phyloP scores from a whole-genome alignment of 495 filamentous ascomycete genomes.

The Chaetomidium leptoderma region DNA sequence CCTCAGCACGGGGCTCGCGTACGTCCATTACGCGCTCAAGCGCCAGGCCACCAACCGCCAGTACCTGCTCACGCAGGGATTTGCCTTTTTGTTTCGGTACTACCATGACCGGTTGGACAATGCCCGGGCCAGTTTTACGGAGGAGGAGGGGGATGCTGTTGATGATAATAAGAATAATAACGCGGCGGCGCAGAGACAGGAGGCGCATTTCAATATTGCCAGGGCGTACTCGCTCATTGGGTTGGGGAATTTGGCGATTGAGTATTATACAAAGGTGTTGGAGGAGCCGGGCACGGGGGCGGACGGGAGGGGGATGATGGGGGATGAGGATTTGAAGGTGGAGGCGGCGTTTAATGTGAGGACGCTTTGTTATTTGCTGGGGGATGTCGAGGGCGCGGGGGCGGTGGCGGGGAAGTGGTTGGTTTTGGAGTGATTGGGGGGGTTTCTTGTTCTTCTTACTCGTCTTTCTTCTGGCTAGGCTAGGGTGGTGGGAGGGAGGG shows the following conservation, averaged over 20 bases:
- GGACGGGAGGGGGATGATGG: conserved; percentile 8
- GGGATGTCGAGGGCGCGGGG: conserved; percentile 32
- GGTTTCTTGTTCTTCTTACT: background rate
- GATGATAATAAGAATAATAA: background rate
- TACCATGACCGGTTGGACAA: conserved; percentile 50
- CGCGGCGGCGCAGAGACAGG: conserved; percentile 59
- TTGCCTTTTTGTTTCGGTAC: conserved; percentile 77
- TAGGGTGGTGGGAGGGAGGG: background rate
- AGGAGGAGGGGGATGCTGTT: background rate
- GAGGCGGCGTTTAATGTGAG: conserved; percentile 79
- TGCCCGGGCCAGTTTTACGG: conserved; percentile 23
- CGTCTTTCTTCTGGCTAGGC: background rate
- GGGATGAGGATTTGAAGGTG: conserved; percentile 57
- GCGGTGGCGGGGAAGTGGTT: conserved; percentile 27
- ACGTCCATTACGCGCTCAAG: conserved; percentile 81
- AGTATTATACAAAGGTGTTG: conserved; percentile 58
- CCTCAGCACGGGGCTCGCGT: conserved; percentile 67
- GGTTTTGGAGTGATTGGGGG: conserved; percentile 28
- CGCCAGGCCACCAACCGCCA: conserved; percentile 86
- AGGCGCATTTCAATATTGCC: conserved; percentile 87
- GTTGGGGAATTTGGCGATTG: conserved; percentile 68
- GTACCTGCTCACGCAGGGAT: conserved; percentile 75
- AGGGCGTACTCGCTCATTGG: conserved; percentile 78
- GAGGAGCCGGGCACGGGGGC: conserved; percentile 17
- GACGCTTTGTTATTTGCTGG: conserved; percentile 36